A percentile compares a stretch with the other conserved stretches of the same genome.
phyloP scores from a whole-genome alignment of 1,139 yeast genomes.

The Taphrina populina region DNA sequence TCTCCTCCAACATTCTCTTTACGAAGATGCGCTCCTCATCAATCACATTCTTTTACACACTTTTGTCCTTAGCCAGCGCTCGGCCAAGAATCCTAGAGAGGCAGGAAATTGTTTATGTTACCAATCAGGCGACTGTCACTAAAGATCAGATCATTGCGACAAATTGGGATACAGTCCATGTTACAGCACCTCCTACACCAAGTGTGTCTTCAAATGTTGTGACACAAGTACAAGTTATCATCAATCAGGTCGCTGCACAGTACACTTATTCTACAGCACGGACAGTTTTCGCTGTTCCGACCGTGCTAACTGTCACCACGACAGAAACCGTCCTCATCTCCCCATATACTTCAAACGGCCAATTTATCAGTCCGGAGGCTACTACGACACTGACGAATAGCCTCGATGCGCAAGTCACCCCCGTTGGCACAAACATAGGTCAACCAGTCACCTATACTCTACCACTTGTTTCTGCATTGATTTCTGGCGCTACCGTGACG shows the following conservation, averaged over 20 bases:
- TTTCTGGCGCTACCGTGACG: slow-evolving; percentile 22
- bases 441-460: slow-evolving; percentile 19
- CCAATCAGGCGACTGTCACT: not conserved
- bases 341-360: slow-evolving; percentile 2
- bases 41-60: slow-evolving; percentile 9
- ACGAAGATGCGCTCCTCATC: slow-evolving; percentile 17
- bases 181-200: not conserved
- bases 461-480: slow-evolving; percentile 17
- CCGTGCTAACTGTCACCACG: slow-evolving; percentile 7
- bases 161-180: not conserved
- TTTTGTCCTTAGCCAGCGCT: slow-evolving; percentile 1
- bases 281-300: slow-evolving; percentile 23
- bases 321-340: slow-evolving; percentile 12
- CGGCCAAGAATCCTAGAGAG: not conserved
- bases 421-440: slow-evolving; percentile 19
- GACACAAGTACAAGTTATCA: slow-evolving; percentile 14
- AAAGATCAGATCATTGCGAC: slow-evolving; percentile 1
- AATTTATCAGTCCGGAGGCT: slow-evolving; percentile 11
- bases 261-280: slow-evolving; percentile 26
- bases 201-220: not conserved
- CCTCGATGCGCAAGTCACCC: slow-evolving; percentile 19
- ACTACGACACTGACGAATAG: slow-evolving; percentile 19
- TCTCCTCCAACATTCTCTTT: slow-evolving; percentile 2
- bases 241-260: slow-evolving; percentile 22
- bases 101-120: slow-evolving; percentile 4